These are phyloP conservation scores for Dactylellina leptospora DNA, from an alignment of 2,329 filamentous ascomycete species.

Conservation along the genomic window DNA sequence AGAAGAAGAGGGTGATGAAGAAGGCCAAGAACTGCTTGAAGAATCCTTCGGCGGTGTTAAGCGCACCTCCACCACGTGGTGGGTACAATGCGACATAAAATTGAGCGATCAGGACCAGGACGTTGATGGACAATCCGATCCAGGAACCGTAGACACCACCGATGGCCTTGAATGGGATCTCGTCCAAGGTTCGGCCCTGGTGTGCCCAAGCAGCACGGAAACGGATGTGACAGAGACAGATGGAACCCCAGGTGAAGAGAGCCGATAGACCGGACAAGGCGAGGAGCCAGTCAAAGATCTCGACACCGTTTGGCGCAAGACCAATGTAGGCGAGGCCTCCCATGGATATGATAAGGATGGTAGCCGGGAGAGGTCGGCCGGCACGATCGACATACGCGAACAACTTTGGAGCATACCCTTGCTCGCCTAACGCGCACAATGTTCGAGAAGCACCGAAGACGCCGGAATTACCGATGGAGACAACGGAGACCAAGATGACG, in stretches of 20 bases:
- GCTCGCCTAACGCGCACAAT: slow-evolving; percentile 68
- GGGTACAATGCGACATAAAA: slow-evolving; percentile 59
- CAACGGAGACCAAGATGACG: slow-evolving; percentile 65
- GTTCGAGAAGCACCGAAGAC: slow-evolving; percentile 71
- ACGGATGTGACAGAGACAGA: slow-evolving; percentile 73
- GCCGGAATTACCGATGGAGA: slow-evolving; percentile 65
- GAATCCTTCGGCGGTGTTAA: slow-evolving; percentile 63
- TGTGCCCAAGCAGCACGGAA: slow-evolving; percentile 70
- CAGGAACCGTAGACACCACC: slow-evolving; percentile 71
- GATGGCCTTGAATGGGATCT: slow-evolving; percentile 71
- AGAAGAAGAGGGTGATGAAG: slow-evolving; percentile 67
- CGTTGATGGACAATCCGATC: slow-evolving; percentile 68
- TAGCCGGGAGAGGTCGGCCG: slow-evolving; percentile 67
- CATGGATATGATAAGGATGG: slow-evolving; percentile 64
- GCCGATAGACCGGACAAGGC: slow-evolving; percentile 71
- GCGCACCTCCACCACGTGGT: slow-evolving; percentile 29
- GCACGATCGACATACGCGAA: slow-evolving; percentile 69
- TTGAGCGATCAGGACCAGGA: slow-evolving; percentile 67
- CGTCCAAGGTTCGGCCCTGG: slow-evolving; percentile 70
- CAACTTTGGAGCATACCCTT: slow-evolving; percentile 68
- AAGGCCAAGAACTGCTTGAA: slow-evolving; percentile 67
- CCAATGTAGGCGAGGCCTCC: slow-evolving; percentile 66
- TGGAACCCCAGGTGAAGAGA: slow-evolving; percentile 73
- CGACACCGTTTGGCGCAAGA: slow-evolving; percentile 62
- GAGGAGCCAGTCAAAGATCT: slow-evolving; percentile 72